Evolutionary conservation across 1,139 yeast genomes (phyloP).

Genomic region (Protomyces pachydermus): DNA sequence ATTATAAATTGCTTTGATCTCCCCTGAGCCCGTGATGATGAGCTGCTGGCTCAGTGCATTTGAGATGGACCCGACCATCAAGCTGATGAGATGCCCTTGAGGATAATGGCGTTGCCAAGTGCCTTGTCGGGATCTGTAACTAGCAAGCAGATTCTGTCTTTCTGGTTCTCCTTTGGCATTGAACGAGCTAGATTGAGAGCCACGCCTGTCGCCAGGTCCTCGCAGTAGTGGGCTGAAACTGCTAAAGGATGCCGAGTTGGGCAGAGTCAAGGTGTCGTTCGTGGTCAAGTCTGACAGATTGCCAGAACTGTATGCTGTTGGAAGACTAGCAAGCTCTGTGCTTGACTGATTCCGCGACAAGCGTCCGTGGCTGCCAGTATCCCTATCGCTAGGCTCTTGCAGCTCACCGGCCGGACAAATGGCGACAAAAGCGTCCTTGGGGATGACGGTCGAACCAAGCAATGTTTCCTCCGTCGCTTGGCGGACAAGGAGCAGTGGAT

Average conservation of each 20-base stretch:
- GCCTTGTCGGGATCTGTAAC: background rate
- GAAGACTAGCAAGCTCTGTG: background rate
- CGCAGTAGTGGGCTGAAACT: background rate
- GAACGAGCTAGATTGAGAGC: background rate
- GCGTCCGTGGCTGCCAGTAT: background rate
- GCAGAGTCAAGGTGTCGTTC: background rate
- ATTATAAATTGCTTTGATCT: background rate
- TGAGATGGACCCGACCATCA: background rate
- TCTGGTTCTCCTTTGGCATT: background rate
- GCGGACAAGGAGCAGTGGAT: slow-evolving; percentile 8
- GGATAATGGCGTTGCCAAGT: slow-evolving; percentile 11
- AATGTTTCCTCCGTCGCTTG: slow-evolving; percentile 13
- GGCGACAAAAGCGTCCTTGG: slow-evolving; percentile 8
- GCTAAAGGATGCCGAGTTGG: background rate
- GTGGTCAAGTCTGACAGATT: background rate
- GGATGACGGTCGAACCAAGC: slow-evolving; percentile 18
- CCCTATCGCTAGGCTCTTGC: background rate
- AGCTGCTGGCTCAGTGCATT: background rate
- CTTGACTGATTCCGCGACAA: background rate
- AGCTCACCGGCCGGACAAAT: slow-evolving; percentile 1
- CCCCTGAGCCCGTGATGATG: background rate
- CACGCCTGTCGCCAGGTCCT: background rate
- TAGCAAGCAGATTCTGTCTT: background rate
- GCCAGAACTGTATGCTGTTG: background rate
- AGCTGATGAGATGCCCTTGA: slow-evolving; percentile 1